Evolutionary conservation across 345 rosid species (phyloP).

Genomic region (Sapria himalayana): DNA sequence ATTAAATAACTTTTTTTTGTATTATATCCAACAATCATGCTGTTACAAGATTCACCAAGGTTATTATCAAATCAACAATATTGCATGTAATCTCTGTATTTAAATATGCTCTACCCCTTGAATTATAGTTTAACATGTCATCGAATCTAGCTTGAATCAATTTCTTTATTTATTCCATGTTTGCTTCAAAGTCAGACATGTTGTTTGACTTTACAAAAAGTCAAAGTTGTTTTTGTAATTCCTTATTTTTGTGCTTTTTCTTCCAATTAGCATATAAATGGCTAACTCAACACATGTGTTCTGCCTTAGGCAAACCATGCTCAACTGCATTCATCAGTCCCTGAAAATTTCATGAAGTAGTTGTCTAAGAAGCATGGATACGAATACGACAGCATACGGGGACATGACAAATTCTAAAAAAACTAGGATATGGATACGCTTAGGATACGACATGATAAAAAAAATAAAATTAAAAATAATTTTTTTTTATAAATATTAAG

Average conservation of each 20-base stretch:
- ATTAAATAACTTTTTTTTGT: neutral
- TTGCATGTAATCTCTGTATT: neutral
- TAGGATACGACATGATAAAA: no score
- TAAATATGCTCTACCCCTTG: neutral
- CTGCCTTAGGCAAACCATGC: neutral
- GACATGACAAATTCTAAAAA: no score
- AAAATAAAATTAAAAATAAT: no score
- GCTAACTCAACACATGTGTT: neutral
- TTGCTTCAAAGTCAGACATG: neutral
- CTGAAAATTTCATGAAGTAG: neutral
- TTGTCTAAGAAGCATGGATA: no score
- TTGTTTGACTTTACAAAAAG: neutral
- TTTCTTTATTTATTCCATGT: neutral
- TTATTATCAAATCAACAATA: neutral
- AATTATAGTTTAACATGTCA: neutral
- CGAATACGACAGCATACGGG: no score
- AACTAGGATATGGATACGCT: no score
- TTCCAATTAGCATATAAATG: neutral
- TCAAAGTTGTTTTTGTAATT: neutral
- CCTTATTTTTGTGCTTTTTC: neutral
- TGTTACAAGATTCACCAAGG: neutral
- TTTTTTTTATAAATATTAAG: no score
- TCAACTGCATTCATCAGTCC: neutral
- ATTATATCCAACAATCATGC: neutral
- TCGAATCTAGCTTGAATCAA: neutral